A percentile compares a stretch with the other conserved stretches of the same genome.
These are phyloP conservation scores for Wickerhamiella alocasiicola DNA, from an alignment of 805 yeast genomes.

Conservation along the genomic window DNA sequence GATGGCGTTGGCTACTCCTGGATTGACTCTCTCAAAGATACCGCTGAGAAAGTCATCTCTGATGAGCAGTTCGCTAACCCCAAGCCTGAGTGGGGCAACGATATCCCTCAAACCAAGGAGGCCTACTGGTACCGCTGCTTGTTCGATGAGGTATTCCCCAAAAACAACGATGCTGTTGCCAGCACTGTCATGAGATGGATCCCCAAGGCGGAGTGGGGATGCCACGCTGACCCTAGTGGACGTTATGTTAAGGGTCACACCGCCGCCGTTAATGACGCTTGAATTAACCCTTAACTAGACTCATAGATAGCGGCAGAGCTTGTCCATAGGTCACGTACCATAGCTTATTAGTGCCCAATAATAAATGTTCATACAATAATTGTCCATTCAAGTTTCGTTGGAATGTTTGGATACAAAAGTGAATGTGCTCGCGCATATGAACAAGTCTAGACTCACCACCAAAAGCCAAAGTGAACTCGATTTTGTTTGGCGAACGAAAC, in stretches of 20 bases:
- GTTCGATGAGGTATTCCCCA: constrained; percentile 87
- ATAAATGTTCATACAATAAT: too few species aligned
- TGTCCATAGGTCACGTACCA: too few species aligned
- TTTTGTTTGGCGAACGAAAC: too few species aligned
- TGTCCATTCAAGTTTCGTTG: too few species aligned
- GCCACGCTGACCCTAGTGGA: constrained; percentile 97
- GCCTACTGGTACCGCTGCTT: constrained; percentile 98
- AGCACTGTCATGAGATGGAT: constrained; percentile 98
- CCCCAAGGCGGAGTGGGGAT: constrained; percentile 99
- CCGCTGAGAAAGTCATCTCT: constrained; percentile 73
- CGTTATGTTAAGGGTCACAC: constrained; percentile 90
- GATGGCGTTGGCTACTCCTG: constrained; percentile 99
- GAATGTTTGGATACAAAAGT: too few species aligned
- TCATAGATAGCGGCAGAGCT: too few species aligned
- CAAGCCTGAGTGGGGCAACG: constrained; percentile 92
- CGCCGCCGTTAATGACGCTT: constrained; percentile 39
- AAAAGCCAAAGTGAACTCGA: too few species aligned
- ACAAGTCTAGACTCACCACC: too few species aligned
- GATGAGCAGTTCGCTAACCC: constrained; percentile 88
- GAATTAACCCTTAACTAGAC: too few species aligned
- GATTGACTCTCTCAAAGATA: constrained; percentile 95
- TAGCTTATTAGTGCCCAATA: too few species aligned
- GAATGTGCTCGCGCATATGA: too few species aligned
- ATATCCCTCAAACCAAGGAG: constrained; percentile 93
- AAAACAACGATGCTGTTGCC: constrained; percentile 80